Base-by-base conservation (phyloP, 2,329 filamentous ascomycete species). In the Aspergillus calidoustus region DNA sequence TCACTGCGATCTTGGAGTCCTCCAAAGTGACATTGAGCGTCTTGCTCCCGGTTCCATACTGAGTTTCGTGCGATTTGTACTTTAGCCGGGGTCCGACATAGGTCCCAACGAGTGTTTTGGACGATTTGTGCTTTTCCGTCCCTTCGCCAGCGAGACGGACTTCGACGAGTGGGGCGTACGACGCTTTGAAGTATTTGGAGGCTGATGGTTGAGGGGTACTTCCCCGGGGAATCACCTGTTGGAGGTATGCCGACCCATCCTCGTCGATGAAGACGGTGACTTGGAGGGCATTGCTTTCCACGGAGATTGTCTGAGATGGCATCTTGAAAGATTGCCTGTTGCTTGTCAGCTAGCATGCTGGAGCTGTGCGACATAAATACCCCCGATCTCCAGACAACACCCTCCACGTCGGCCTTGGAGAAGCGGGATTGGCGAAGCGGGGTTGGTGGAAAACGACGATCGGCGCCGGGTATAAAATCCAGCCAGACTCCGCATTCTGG, bases 91-190 rank as follows among this genome's bases (percentile, higher is more conserved):
- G 55, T 2, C 62, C 65, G 31, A 74, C 55, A 44, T 71, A 72
- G 15, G 62, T 65, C 7, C 63, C 66, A 38, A 64, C 65, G n/a
- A 72, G 65, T 4, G 64, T 59, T 58, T 74, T 74, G 46, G 72
- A 67, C 0, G 68, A 68, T 56, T 72, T 72, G 56, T 66, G 56
- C 23, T 61, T 64, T 6, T 44, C 31, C 4, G 64, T 72, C 19
- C 71, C 72, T 53, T 73, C 69, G 9, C 70, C 72, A 1, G 63
- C 65, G 1, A 74, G 66, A 7, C 68, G 68, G 1, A 70, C 57
- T 8, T 70, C 66, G 9, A 68, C 60, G 1, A 74, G 55, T 0
- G 69, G 68, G 3, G 59, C 41, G 28, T 58, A 58, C 4, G 57
- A 57, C 25, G 59, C 15, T 13, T 28, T 1, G 19, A 66, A 62